Base-by-base conservation (phyloP, 129 eudicot species). In the Saussurea involucrata region DNA sequence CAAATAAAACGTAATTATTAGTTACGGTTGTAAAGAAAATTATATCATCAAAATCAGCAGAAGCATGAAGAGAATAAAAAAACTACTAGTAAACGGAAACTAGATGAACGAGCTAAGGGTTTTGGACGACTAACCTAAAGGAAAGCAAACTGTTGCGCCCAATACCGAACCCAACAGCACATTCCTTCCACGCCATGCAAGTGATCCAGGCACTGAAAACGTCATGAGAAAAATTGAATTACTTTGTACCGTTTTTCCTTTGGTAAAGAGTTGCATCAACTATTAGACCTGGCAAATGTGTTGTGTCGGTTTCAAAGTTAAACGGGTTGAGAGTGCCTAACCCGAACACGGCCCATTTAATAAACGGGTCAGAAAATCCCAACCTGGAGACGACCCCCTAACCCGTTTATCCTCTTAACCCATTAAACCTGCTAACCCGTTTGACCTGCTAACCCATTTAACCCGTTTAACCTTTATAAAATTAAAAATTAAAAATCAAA, bases 171-270 rank as follows among this genome's bases (percentile, higher is more conserved):
- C 97, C 88, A 95, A 74, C 68, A 88, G 63, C 20, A 90, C 95
- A 75, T 95, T 95, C 83, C 97, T 92, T 75, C 81, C 80, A 34
- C 99, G 97, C 99, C 99, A 95, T 1, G 49, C 75, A 66, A 95
- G 90, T 63, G 99, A 90, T 82, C 99, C 99, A 60, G 99, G 96
- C 99, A 95, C 98, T 94, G 70, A 60, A 80, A 75, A 73, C 61
- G 32, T 46, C 58, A 66, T 63, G 37, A 9, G 24, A 73, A 25
- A 32, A 42, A 80, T 20, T 5, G 28, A 42, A 66, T 66, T 31
- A 24, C 22, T 22, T 53, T 33, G 6, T 13, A n/a, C 22, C 22
- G 61, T 53, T 53, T 53, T 53, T 53, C 61, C 22, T 6, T 22
- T 17, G n/a, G 61, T 22, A 53, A 49, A 53, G 2, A 53, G 60